phyloP scores from a whole-genome alignment of 805 yeast genomes.

The Lachancea sp. region DNA sequence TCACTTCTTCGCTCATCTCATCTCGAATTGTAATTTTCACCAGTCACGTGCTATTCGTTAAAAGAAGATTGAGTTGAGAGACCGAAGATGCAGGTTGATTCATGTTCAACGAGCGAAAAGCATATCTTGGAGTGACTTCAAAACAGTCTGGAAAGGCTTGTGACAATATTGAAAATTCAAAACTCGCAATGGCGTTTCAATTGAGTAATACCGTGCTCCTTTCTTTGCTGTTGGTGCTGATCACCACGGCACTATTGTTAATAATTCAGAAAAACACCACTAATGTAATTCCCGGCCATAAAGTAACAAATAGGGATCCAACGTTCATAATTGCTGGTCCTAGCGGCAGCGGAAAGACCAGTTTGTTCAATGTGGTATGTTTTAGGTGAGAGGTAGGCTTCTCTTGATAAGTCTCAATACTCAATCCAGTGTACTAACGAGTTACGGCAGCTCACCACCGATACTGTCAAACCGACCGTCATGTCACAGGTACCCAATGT shows the following conservation, averaged over 20 bases:
- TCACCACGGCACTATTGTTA: slow-evolving; percentile 15
- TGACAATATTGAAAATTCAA: not conserved
- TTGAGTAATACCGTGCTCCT: slow-evolving; percentile 12
- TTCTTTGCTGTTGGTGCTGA: slow-evolving; percentile 15
- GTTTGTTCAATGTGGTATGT: slow-evolving; percentile 37
- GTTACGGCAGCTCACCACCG: slow-evolving; percentile 22
- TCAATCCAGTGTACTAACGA: not conserved
- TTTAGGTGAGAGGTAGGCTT: not conserved
- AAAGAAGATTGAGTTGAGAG: not conserved
- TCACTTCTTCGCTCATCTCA: not conserved
- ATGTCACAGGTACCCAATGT: slow-evolving; percentile 46
- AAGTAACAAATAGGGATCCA: slow-evolving; percentile 33
- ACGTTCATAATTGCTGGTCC: slow-evolving; percentile 62
- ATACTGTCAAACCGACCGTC: slow-evolving; percentile 35
- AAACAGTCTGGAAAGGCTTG: not conserved
- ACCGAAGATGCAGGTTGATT: not conserved
- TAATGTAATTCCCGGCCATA: slow-evolving; percentile 12
- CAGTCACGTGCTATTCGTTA: not conserved
- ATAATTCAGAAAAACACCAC: slow-evolving; percentile 15
- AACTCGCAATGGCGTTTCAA: not conserved
- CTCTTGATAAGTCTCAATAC: not conserved
- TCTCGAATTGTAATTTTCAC: not conserved
- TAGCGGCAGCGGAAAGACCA: slow-evolving; percentile 60
- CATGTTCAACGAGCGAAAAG: not conserved
- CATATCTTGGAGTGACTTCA: not conserved